Percentiles rank a stretch among this genome's conserved stretches.
phyloP scores from a whole-genome alignment of 495 filamentous ascomycete species.

The Talaromyces borbonicus region DNA sequence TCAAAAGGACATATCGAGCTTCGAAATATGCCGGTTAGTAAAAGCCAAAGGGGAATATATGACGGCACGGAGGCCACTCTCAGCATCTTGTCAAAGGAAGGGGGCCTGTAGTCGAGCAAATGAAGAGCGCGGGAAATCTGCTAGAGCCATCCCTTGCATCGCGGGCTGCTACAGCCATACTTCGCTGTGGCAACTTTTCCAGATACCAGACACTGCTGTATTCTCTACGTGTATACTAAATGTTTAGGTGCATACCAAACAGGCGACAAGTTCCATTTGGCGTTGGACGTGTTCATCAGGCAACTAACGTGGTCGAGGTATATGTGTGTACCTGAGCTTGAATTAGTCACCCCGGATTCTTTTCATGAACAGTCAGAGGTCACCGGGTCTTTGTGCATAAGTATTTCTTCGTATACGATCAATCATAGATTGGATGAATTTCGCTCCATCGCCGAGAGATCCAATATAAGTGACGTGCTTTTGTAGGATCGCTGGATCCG shows the following conservation, averaged over 20 bases:
- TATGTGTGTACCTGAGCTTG: no score
- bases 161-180: slow-evolving; percentile 2
- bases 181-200: slow-evolving; percentile 5
- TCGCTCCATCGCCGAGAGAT: no score
- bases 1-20: neutral
- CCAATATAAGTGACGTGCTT: no score
- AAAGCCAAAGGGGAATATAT: neutral
- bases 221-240: neutral
- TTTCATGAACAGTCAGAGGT: no score
- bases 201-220: neutral
- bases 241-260: slow-evolving; percentile 4
- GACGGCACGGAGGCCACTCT: neutral
- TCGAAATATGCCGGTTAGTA: neutral
- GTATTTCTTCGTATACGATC: no score
- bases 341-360: no score
- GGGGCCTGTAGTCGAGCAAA: slow-evolving; percentile 5
- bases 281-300: neutral
- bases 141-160: slow-evolving; percentile 9
- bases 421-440: no score
- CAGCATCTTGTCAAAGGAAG: slow-evolving; percentile 3
- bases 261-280: neutral
- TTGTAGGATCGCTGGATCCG: no score
- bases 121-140: neutral
- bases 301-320: neutral
- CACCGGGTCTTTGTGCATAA: no score